Evolutionary conservation across 139 green algal genomes (phyloP).

Genomic region (Desmodesmus armatus): DNA sequence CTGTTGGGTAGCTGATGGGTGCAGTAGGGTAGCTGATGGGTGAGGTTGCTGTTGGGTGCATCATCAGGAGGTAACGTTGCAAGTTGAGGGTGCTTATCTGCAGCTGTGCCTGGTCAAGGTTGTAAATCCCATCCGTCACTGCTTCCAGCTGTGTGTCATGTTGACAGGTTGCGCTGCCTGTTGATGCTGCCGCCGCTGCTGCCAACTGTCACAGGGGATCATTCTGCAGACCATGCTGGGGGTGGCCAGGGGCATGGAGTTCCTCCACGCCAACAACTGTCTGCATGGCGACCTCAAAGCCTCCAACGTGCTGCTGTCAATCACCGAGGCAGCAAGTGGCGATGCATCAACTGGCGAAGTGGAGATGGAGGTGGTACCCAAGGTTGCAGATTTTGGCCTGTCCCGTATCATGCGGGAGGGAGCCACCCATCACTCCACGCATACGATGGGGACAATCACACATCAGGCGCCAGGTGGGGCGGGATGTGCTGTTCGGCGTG

Average conservation of each 20-base stretch:
- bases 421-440: slow-evolving; percentile 31
- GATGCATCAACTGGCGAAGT: neutral
- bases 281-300: slow-evolving; percentile 47
- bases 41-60: neutral
- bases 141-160: neutral
- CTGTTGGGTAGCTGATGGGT: too few species aligned
- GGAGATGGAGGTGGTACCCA: slow-evolving; percentile 22
- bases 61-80: neutral
- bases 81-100: neutral
- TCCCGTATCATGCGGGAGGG: slow-evolving; percentile 34
- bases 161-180: neutral
- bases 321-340: neutral
- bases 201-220: neutral
- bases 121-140: neutral
- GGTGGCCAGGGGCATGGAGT: slow-evolving; percentile 24
- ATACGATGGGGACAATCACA: slow-evolving; percentile 42
- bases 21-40: too few species aligned
- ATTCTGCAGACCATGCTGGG: slow-evolving; percentile 19
- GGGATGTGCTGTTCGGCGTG: neutral
- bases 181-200: neutral
- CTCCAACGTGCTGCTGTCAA: slow-evolving; percentile 22
- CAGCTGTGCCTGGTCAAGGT: neutral
- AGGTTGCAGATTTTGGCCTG: slow-evolving; percentile 39
- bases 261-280: slow-evolving; percentile 22
- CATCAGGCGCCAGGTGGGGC: slow-evolving; percentile 29